phyloP scores from a whole-genome alignment of 768 basidiomycete genomes.

The Phaffia australis region DNA sequence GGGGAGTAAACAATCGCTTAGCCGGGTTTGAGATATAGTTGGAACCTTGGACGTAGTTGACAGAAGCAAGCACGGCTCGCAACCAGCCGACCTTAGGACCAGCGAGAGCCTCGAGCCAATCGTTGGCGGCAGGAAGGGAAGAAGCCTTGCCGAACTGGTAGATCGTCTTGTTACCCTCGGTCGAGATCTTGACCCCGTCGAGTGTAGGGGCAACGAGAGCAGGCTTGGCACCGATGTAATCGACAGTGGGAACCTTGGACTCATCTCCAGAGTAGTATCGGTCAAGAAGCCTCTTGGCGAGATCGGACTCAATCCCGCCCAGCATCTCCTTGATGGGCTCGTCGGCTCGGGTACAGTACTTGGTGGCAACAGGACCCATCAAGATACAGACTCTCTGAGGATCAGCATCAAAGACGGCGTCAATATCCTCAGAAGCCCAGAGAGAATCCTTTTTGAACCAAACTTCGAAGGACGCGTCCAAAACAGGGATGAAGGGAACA shows the following conservation, averaged over 20 bases:
- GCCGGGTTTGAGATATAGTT: conserved; percentile 82
- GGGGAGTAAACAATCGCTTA: conserved; percentile 72
- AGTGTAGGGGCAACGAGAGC: conserved; percentile 37
- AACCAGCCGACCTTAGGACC: conserved; percentile 78
- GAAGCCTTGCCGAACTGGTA: conserved; percentile 39
- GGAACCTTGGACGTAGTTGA: conserved; percentile 74
- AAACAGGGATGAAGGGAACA: conserved; percentile 91
- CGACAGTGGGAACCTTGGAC: conserved; percentile 62
- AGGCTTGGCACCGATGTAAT: conserved; percentile 62
- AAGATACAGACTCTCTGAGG: conserved; percentile 96
- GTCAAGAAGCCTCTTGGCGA: conserved; percentile 67
- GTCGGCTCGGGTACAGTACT: conserved; percentile 74
- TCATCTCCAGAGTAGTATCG: conserved; percentile 66
- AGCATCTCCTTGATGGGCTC: conserved; percentile 88
- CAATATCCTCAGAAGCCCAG: conserved; percentile 96
- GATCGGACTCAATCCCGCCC: conserved; percentile 67
- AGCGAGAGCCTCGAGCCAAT: conserved; percentile 76
- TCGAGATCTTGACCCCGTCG: conserved; percentile 43
- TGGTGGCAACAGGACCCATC: conserved; percentile 90
- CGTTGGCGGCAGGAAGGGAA: conserved; percentile 49
- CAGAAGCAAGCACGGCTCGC: conserved; percentile 66
- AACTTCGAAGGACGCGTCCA: conserved; percentile 85
- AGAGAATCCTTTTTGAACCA: conserved; percentile 99
- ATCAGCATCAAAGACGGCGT: conserved; percentile 97
- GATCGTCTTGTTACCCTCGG: conserved; percentile 41